phyloP scores from a whole-genome alignment of 1,284 basidiomycete species.

The Singerocomus rubriflavus region DNA sequence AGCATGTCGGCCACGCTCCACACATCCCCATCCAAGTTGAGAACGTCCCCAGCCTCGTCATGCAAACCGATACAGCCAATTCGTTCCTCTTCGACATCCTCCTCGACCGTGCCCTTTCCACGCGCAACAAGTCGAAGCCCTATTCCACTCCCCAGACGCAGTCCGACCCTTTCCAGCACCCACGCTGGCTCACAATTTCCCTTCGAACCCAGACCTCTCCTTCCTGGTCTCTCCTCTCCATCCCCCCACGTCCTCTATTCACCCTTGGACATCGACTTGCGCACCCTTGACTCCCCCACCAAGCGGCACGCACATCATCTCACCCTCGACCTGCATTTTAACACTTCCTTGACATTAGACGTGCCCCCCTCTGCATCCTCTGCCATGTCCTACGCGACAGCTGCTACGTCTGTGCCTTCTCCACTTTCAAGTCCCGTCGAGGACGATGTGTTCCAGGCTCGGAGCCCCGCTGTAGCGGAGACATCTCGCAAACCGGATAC shows the following conservation, averaged over 20 bases:
- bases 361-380: conserved; percentile 20
- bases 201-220: conserved; percentile 21
- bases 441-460: conserved; percentile 19
- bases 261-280: conserved; percentile 17
- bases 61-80: not conserved
- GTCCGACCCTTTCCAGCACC: conserved; percentile 11
- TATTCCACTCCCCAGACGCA: conserved; percentile 1
- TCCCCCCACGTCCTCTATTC: conserved; percentile 1
- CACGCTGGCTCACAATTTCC: conserved; percentile 13
- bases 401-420: conserved; percentile 14
- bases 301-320: conserved; percentile 13
- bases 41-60: not conserved
- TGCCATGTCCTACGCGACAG: conserved; percentile 28
- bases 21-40: conserved; percentile 20
- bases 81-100: conserved; percentile 3
- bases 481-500: conserved; percentile 7
- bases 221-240: not conserved
- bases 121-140: conserved; percentile 6
- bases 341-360: conserved; percentile 18
- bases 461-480: not conserved
- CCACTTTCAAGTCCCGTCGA: conserved; percentile 11
- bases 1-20: conserved; percentile 33
- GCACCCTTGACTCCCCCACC: conserved; percentile 1
- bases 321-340: conserved; percentile 28
- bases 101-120: conserved; percentile 24